Evolutionary conservation across 1,284 basidiomycete genomes (phyloP).

Genomic region (Trichosporon faecale): DNA sequence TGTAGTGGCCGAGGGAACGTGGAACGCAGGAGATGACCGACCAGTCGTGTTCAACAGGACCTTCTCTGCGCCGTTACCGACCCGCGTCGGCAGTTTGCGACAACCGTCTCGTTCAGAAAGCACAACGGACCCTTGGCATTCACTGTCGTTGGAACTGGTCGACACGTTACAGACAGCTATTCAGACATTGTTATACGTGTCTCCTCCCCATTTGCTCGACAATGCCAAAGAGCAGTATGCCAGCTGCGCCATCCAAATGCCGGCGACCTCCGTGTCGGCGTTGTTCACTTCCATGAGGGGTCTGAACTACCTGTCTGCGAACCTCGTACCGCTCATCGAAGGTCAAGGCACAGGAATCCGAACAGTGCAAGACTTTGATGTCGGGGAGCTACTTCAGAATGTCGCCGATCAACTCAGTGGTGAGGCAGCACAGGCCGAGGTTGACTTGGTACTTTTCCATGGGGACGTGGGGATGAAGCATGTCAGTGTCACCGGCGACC

Average conservation of each 20-base stretch:
- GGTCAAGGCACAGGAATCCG: constrained; percentile 14
- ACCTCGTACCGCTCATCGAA: constrained; percentile 54
- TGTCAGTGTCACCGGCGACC: constrained; percentile 76
- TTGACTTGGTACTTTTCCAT: constrained; percentile 84
- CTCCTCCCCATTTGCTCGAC: constrained; percentile 82
- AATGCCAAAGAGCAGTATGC: constrained; percentile 87
- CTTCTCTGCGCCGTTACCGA: constrained; percentile 41
- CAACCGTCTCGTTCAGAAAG: constrained; percentile 30
- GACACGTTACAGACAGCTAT: constrained; percentile 82
- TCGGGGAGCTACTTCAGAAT: constrained; percentile 68
- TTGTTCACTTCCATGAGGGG: constrained; percentile 84
- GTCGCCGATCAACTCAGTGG: constrained; percentile 82
- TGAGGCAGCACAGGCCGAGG: constrained; percentile 71
- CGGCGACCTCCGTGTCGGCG: constrained; percentile 79
- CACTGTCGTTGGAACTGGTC: constrained; percentile 65
- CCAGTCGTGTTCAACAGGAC: constrained; percentile 31
- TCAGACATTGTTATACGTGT: constrained; percentile 80
- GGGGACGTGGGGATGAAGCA: constrained; percentile 80
- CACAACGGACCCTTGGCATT: constrained; percentile 21
- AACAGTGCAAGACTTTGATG: constrained; percentile 56
- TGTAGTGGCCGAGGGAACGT: background rate
- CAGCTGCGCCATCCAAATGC: constrained; percentile 76
- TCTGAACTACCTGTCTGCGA: constrained; percentile 82
- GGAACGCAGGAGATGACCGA: constrained; percentile 17
- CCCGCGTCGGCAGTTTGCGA: constrained; percentile 31